phyloP scores from a whole-genome alignment of 1,284 basidiomycete genomes.

The Ganoderma multipileum region DNA sequence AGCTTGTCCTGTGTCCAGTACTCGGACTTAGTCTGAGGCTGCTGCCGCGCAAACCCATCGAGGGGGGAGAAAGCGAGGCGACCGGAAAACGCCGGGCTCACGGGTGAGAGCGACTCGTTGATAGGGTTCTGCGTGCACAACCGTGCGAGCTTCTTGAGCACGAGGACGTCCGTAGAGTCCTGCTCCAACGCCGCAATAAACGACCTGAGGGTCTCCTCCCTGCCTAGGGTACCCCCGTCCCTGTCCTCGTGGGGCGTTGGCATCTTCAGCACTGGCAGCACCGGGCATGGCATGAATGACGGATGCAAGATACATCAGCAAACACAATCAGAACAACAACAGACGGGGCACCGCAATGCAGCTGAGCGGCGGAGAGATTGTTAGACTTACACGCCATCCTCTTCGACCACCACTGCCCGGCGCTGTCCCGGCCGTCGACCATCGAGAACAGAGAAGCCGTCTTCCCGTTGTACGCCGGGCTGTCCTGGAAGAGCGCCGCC shows the following conservation, averaged over 20 bases:
- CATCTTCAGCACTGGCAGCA: slow-evolving; percentile 55
- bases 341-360: slow-evolving; percentile 16
- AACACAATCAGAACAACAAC: slow-evolving; percentile 28
- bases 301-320: slow-evolving; percentile 27
- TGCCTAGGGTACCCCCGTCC: slow-evolving; percentile 49
- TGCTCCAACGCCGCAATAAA: slow-evolving; percentile 61
- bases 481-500: slow-evolving; percentile 81
- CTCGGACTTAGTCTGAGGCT: slow-evolving; percentile 53
- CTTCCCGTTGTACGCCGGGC: slow-evolving; percentile 63
- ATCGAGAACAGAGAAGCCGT: slow-evolving; percentile 69
- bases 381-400: slow-evolving; percentile 63
- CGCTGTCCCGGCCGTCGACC: slow-evolving; percentile 62
- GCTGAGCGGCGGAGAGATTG: not conserved
- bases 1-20: slow-evolving; percentile 72
- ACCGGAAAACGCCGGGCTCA: slow-evolving; percentile 59
- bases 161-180: slow-evolving; percentile 54
- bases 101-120: slow-evolving; percentile 46
- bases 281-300: slow-evolving; percentile 11
- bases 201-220: slow-evolving; percentile 55
- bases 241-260: slow-evolving; percentile 48
- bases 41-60: slow-evolving; percentile 43
- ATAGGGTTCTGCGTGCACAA: slow-evolving; percentile 67
- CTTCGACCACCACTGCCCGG: slow-evolving; percentile 82
- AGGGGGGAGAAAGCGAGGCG: slow-evolving; percentile 38
- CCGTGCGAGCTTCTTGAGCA: slow-evolving; percentile 66